Evolutionary conservation across 2,329 filamentous ascomycete genomes (phyloP), one percentile per base, ranked within the genome.

Genomic region (Lithohypha guttulata): DNA sequence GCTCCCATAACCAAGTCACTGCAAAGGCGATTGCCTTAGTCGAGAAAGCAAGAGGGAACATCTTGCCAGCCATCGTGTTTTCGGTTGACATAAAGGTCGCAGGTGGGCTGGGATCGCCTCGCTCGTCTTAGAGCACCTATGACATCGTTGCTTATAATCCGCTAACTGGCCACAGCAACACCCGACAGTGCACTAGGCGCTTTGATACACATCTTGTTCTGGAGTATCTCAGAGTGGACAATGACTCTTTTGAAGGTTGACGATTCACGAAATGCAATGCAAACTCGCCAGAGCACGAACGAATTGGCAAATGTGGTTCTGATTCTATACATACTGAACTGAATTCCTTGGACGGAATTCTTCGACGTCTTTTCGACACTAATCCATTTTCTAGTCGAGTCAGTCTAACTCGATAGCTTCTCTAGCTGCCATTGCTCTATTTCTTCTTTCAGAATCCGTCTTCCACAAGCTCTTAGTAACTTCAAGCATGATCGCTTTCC

Each of bases 401-500:
- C n/a, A n/a, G n/a, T n/a, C n/a, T n/a, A n/a, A n/a, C n/a, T n/a
- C n/a, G n/a, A n/a, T n/a, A n/a, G n/a, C n/a, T n/a, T n/a, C n/a
- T n/a, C n/a, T n/a, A n/a, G n/a, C n/a, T n/a, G n/a, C n/a, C n/a
- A n/a, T n/a, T n/a, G n/a, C n/a, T n/a, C n/a, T n/a, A n/a, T n/a
- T n/a, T n/a, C n/a, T n/a, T 29, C 27, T 29, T n/a, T 13, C 17
- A 7, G 6, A 10, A 8, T 69, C 66, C 0, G 54, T 59, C 34
- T 49, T 48, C 36, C 51, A 51, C 42, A 70, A 38, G 1, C 57
- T 54, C 33, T 53, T 55, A 15, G 57, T 52, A 3, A 68, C 54
- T 33, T 60, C 55, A 21, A 42, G 40, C 36, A 63, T 61, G 3
- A 70, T 34, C 4, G 56, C 58, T 37, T 58, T 54, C 0, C 62